A percentile compares a stretch with the other conserved stretches of the same genome.
These are phyloP conservation scores for Cladosporium sp. DNA, from an alignment of 2,329 filamentous ascomycete genomes.

Conservation along the genomic window DNA sequence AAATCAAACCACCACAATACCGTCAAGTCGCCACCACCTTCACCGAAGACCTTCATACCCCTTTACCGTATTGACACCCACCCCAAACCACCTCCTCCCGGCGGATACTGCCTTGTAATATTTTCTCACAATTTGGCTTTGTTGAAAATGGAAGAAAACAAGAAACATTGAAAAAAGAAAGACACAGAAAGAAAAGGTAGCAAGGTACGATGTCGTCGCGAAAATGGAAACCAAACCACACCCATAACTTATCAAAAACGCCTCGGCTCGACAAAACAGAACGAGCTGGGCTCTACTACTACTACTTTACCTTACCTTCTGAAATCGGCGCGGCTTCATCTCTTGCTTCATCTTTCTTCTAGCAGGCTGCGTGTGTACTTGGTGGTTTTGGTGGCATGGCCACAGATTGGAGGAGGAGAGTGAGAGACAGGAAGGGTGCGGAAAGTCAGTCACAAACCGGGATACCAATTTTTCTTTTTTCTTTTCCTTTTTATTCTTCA, in stretches of 20 bases:
- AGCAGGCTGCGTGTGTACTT: no score
- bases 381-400: no score
- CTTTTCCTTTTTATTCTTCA: background rate
- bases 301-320: background rate
- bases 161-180: background rate
- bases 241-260: background rate
- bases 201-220: background rate
- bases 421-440: no score
- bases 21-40: background rate
- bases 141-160: slow-evolving; percentile 2
- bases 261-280: slow-evolving; percentile 12
- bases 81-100: no score
- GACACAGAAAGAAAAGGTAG: background rate
- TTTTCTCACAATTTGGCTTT: slow-evolving; percentile 7
- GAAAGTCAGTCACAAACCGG: no score
- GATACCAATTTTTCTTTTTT: slow-evolving; percentile 4
- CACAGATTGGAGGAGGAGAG: no score
- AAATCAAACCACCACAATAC: background rate
- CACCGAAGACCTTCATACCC: background rate
- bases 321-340: no score
- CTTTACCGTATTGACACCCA: background rate
- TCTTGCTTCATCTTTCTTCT: background rate
- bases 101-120: slow-evolving; percentile 10
- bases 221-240: background rate
- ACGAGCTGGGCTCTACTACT: slow-evolving; percentile 11